Evolutionary conservation across 1,284 basidiomycete genomes (phyloP).

Genomic region (Leccinum subatratum): DNA sequence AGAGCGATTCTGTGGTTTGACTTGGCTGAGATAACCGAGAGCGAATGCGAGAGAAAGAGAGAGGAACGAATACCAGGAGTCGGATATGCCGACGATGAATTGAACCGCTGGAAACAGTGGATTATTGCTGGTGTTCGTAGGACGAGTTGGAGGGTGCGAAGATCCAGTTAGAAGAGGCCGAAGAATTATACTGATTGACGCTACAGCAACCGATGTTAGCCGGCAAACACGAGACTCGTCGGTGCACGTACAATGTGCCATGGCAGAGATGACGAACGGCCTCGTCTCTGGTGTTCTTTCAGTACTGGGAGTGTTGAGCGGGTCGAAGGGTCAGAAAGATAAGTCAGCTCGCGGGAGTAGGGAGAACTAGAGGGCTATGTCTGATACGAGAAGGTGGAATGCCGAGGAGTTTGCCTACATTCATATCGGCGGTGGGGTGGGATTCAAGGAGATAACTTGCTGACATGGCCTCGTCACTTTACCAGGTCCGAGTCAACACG

Average conservation of each 20-base stretch:
- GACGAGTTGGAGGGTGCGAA: slow-evolving; percentile 41
- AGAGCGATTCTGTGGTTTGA: slow-evolving; percentile 42
- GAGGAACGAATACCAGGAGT: slow-evolving; percentile 58
- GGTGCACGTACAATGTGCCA: slow-evolving; percentile 25
- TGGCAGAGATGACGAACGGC: slow-evolving; percentile 28
- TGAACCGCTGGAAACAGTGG: slow-evolving; percentile 52
- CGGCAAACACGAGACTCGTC: not conserved
- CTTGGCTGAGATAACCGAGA: slow-evolving; percentile 47
- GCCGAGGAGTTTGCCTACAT: slow-evolving; percentile 55
- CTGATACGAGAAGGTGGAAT: slow-evolving; percentile 34
- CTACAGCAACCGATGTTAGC: slow-evolving; percentile 16
- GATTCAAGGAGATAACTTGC: slow-evolving; percentile 52
- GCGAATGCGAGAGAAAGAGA: slow-evolving; percentile 69
- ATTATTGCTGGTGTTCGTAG: too few species aligned
- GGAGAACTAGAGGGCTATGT: slow-evolving; percentile 27
- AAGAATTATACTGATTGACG: slow-evolving; percentile 38
- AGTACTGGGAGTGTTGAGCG: slow-evolving; percentile 30
- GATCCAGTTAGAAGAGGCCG: slow-evolving; percentile 35
- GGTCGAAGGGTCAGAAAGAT: slow-evolving; percentile 30
- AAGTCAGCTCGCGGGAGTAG: slow-evolving; percentile 31
- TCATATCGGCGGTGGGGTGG: slow-evolving; percentile 55
- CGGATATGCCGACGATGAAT: slow-evolving; percentile 58
- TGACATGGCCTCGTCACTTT: slow-evolving; percentile 64
- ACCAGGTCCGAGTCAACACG: slow-evolving; percentile 17
- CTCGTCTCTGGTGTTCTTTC: slow-evolving; percentile 31